These are phyloP conservation scores for Rubia yunnanensis DNA, from an alignment of 257 asterid genomes.

Conservation along the genomic window DNA sequence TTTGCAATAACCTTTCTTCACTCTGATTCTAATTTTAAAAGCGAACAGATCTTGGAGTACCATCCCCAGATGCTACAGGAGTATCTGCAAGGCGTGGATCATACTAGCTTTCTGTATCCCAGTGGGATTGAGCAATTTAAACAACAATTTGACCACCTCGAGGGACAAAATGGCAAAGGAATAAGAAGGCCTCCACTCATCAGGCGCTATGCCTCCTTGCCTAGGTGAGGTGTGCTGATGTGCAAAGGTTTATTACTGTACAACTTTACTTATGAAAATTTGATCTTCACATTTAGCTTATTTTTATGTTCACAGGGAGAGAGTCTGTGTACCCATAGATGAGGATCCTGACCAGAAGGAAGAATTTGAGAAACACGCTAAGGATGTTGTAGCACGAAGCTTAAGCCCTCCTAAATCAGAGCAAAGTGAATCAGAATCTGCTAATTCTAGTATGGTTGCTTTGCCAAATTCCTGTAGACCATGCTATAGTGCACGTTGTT, in stretches of 20 bases:
- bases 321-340: conserved; percentile 62
- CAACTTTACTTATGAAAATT: background rate
- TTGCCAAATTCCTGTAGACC: conserved; percentile 36
- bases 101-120: conserved; percentile 95
- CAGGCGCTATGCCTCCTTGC: conserved; percentile 85
- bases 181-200: conserved; percentile 46
- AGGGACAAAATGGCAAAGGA: conserved; percentile 58
- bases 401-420: conserved; percentile 48
- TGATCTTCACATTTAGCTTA: background rate
- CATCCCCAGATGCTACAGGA: conserved; percentile 99
- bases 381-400: conserved; percentile 39
- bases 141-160: conserved; percentile 79
- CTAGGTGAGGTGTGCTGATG: conserved; percentile 43
- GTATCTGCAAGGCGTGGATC: conserved; percentile 80
- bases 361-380: conserved; percentile 32
- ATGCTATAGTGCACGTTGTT: conserved; percentile 70
- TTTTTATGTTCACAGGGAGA: conserved; percentile 46
- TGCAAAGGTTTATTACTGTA: background rate
- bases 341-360: conserved; percentile 38
- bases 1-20: conserved; percentile 29
- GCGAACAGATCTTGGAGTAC: conserved; percentile 94
- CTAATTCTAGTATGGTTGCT: conserved; percentile 26
- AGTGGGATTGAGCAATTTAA: conserved; percentile 88
- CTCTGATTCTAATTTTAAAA: conserved; percentile 26
- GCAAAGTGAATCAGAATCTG: conserved; percentile 29